Evolutionary conservation across 257 asterid genomes (phyloP).

Genomic region (Sherardia arvensis): DNA sequence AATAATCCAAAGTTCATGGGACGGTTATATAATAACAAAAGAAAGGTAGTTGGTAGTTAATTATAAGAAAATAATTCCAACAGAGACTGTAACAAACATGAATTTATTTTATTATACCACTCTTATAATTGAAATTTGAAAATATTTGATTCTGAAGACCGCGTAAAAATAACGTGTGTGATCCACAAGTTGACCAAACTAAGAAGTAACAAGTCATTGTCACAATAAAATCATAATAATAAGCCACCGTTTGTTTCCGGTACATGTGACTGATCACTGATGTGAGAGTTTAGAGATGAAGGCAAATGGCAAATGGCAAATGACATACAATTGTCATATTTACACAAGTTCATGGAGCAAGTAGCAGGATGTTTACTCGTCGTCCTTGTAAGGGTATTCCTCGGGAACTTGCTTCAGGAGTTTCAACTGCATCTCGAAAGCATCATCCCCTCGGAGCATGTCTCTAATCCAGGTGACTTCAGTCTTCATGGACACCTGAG

Average conservation of each 20-base stretch:
- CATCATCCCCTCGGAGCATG: constrained; percentile 96
- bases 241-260: neutral
- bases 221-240: neutral
- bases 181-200: neutral
- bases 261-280: no score
- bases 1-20: neutral
- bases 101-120: no score
- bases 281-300: neutral
- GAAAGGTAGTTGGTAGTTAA: neutral
- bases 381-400: constrained; percentile 98
- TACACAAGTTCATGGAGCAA: constrained; percentile 12
- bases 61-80: no score
- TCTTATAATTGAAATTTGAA: no score
- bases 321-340: constrained; percentile 8
- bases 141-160: neutral
- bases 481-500: constrained; percentile 92
- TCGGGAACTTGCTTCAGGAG: constrained; percentile 92
- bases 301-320: neutral
- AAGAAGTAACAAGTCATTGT: neutral
- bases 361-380: constrained; percentile 42
- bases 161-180: neutral
- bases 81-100: no score
- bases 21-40: neutral
- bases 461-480: constrained; percentile 95
- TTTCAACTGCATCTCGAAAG: constrained; percentile 86